Percentiles rank a stretch among this genome's conserved stretches.
These are phyloP conservation scores for Fomitopsis pinicola DNA, from an alignment of 1,284 basidiomycete genomes.

Conservation along the genomic window DNA sequence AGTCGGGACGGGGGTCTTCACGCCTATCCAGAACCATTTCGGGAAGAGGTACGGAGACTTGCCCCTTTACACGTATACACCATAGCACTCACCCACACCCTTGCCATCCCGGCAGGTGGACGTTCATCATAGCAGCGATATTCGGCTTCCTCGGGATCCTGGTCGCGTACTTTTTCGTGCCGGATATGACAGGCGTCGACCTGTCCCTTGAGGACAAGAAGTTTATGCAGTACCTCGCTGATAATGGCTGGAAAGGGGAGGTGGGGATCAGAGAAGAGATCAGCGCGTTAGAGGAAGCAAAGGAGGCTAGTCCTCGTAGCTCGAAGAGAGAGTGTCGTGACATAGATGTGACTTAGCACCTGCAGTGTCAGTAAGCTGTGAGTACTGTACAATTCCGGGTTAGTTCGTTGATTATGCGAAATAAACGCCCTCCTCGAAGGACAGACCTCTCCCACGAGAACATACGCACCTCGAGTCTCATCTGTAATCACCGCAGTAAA, in stretches of 20 bases:
- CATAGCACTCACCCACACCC: not conserved
- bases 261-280: conserved; percentile 56
- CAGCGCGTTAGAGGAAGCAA: not conserved
- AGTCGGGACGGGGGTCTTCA: conserved; percentile 73
- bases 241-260: conserved; percentile 13
- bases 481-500: too few species aligned
- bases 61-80: too few species aligned
- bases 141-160: conserved; percentile 59
- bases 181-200: conserved; percentile 64
- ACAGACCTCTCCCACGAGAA: too few species aligned
- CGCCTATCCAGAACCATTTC: conserved; percentile 65
- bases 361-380: too few species aligned
- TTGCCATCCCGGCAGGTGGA: conserved; percentile 40
- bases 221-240: conserved; percentile 5
- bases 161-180: conserved; percentile 66
- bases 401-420: too few species aligned
- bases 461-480: too few species aligned
- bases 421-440: too few species aligned
- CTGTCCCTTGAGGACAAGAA: conserved; percentile 1
- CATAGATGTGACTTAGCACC: too few species aligned
- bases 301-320: not conserved
- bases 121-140: conserved; percentile 55
- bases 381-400: too few species aligned
- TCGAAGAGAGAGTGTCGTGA: too few species aligned
- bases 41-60: conserved; percentile 45